A percentile compares a stretch with the other conserved stretches of the same genome.
Conservation (phyloP, 2,329 filamentous ascomycete genomes). For the Taxawa tesnikishii region DNA sequence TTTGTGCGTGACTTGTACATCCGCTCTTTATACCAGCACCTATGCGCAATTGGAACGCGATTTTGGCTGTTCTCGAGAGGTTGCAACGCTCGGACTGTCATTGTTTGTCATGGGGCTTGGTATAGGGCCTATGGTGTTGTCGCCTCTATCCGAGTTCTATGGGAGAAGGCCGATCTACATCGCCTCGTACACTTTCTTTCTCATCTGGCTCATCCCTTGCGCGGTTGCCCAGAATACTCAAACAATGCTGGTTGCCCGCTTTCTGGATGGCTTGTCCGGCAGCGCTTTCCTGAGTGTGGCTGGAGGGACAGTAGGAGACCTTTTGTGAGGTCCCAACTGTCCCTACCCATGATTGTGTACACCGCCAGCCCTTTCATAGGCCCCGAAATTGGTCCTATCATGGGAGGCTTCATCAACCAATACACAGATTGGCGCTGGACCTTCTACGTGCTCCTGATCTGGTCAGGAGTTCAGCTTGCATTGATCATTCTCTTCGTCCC, state of each 20-base stretch:
- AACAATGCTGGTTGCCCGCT: conserved; percentile 66
- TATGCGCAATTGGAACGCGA: conserved; percentile 66
- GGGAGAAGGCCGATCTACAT: conserved; percentile 74
- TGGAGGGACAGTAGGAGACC: conserved; percentile 73
- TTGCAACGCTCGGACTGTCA: conserved; percentile 71
- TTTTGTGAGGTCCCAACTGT: conserved; percentile 60
- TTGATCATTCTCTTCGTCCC: conserved; percentile 63
- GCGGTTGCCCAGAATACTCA: conserved; percentile 72
- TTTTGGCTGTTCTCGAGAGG: conserved; percentile 56
- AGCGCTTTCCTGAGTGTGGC: conserved; percentile 54
- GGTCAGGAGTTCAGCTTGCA: conserved; percentile 53
- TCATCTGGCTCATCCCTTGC: conserved; percentile 67
- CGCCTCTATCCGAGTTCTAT: conserved; percentile 51
- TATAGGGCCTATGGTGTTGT: conserved; percentile 43
- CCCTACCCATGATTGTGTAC: conserved; percentile 72
- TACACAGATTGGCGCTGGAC: conserved; percentile 66
- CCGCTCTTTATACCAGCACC: conserved; percentile 78
- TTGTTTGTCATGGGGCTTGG: conserved; percentile 69
- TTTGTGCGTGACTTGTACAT: conserved; percentile 74
- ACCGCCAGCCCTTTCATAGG: conserved; percentile 39
- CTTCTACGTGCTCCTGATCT: conserved; percentile 76
- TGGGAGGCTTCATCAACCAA: conserved; percentile 75
- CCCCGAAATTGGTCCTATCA: conserved; percentile 42
- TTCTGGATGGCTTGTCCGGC: conserved; percentile 63
- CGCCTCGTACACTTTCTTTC: conserved; percentile 57